Percentiles rank a stretch among this genome's conserved stretches.
Evolutionary conservation across 2,329 filamentous ascomycete species (phyloP).

Genomic region (Ustilaginoidea virens): DNA sequence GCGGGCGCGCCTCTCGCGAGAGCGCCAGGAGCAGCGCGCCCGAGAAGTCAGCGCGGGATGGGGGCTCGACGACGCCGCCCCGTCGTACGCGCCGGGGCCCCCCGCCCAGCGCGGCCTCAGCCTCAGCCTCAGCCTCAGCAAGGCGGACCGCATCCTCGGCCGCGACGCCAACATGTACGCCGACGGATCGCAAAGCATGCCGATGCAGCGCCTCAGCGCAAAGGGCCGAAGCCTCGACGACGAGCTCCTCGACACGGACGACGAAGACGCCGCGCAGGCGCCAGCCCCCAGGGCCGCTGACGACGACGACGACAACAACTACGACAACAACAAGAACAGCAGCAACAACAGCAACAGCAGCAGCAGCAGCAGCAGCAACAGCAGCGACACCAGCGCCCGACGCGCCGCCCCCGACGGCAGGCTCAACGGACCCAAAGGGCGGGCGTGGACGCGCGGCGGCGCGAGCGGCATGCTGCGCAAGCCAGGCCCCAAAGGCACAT

Average conservation of each 20-base stretch:
- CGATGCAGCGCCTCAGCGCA: slow-evolving; percentile 31
- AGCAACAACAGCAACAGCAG: slow-evolving; percentile 1
- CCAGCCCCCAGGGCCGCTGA: too few relatives aligned
- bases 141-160: slow-evolving; percentile 42
- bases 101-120: too few relatives aligned
- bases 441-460: slow-evolving; percentile 22
- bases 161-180: slow-evolving; percentile 40
- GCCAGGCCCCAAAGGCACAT: slow-evolving; percentile 12
- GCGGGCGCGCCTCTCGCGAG: slow-evolving; percentile 42
- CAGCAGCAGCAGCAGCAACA: slow-evolving; percentile 7
- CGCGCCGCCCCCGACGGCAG: slow-evolving; percentile 5
- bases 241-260: slow-evolving; percentile 24
- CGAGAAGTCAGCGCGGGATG: slow-evolving; percentile 54
- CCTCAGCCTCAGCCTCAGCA: too few relatives aligned
- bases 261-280: slow-evolving; percentile 19
- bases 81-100: too few relatives aligned
- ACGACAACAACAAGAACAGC: slow-evolving; percentile 7
- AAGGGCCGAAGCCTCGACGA: slow-evolving; percentile 28
- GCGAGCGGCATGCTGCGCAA: slow-evolving; percentile 28
- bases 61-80: too few relatives aligned
- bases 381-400: slow-evolving; percentile 3
- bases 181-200: slow-evolving; percentile 28
- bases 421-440: slow-evolving; percentile 13
- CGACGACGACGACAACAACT: slow-evolving; percentile 13
- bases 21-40: slow-evolving; percentile 43